Evolutionary conservation across 2,329 filamentous ascomycete species (phyloP).

Genomic region (Fusarium sororula): DNA sequence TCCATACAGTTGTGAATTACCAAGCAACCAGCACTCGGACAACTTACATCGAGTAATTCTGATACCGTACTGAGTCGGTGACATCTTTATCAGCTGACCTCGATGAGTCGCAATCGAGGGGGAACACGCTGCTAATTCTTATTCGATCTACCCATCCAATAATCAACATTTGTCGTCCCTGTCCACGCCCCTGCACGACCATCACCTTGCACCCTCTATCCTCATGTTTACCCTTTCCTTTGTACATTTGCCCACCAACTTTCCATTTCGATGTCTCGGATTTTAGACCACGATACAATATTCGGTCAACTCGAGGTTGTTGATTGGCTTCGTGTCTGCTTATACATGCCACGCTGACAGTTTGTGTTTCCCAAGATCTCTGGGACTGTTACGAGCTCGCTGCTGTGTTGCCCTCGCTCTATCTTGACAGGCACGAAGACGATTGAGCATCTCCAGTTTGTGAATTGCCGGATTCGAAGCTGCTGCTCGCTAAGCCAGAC

Average conservation of each 20-base stretch:
- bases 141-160: conserved; percentile 34
- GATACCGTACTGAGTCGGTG: not conserved
- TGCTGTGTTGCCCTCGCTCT: conserved; percentile 17
- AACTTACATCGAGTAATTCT: not conserved
- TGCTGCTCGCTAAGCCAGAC: conserved; percentile 14
- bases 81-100: conserved; percentile 19
- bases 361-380: conserved; percentile 17
- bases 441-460: not conserved
- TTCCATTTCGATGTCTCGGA: not conserved
- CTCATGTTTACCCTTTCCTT: conserved; percentile 4
- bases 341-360: conserved; percentile 14
- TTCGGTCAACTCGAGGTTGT: conserved; percentile 39
- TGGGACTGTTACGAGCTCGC: not conserved
- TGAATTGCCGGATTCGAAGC: not conserved
- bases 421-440: conserved; percentile 15
- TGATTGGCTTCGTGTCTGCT: conserved; percentile 39
- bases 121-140: conserved; percentile 28
- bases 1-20: not conserved
- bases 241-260: conserved; percentile 21
- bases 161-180: not conserved
- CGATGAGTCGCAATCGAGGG: conserved; percentile 11
- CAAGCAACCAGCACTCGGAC: conserved; percentile 2
- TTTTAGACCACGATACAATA: conserved; percentile 15
- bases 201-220: conserved; percentile 25
- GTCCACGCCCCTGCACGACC: conserved; percentile 18